phyloP scores from a whole-genome alignment of 495 filamentous ascomycete species.

The Trichocladium uniseriatum region DNA sequence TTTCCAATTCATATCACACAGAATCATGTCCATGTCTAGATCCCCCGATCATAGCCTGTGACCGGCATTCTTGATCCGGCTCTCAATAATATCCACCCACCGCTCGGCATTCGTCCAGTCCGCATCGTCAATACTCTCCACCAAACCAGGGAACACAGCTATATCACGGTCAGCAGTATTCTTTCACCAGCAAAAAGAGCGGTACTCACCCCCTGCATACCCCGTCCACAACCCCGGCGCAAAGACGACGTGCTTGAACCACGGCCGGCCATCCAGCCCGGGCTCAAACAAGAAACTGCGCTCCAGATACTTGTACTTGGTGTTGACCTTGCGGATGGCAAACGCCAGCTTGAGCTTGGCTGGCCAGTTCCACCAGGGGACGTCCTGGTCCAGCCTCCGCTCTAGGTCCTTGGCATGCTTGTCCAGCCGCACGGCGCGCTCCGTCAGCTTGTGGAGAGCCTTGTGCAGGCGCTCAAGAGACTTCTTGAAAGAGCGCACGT shows the following conservation, averaged over 20 bases:
- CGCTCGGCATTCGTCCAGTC: conserved; percentile 64
- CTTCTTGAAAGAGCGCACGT: conserved; percentile 37
- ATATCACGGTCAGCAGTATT: conserved; percentile 10
- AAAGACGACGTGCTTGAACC: conserved; percentile 92
- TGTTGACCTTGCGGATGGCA: conserved; percentile 56
- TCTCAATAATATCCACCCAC: conserved; percentile 74
- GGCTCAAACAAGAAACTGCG: conserved; percentile 67
- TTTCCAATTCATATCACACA: neutral
- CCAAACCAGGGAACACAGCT: conserved; percentile 73
- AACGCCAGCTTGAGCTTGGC: conserved; percentile 53
- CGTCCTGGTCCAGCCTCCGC: conserved; percentile 53
- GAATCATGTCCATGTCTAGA: neutral
- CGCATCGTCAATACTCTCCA: conserved; percentile 69
- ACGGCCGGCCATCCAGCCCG: conserved; percentile 73
- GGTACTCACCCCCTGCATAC: conserved; percentile 56
- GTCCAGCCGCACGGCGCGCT: conserved; percentile 51
- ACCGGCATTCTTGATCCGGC: conserved; percentile 53
- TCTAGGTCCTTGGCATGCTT: conserved; percentile 54
- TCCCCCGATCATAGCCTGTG: conserved; percentile 26
- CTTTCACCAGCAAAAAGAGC: neutral
- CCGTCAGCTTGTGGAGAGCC: conserved; percentile 43
- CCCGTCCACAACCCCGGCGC: conserved; percentile 84
- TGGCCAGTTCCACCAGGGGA: conserved; percentile 77
- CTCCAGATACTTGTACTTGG: conserved; percentile 69
- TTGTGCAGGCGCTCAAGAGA: conserved; percentile 35